A percentile compares a stretch with the other conserved stretches of the same genome.
Conservation (phyloP, 106 monocot genomes). For the Acorus gramineus region DNA sequence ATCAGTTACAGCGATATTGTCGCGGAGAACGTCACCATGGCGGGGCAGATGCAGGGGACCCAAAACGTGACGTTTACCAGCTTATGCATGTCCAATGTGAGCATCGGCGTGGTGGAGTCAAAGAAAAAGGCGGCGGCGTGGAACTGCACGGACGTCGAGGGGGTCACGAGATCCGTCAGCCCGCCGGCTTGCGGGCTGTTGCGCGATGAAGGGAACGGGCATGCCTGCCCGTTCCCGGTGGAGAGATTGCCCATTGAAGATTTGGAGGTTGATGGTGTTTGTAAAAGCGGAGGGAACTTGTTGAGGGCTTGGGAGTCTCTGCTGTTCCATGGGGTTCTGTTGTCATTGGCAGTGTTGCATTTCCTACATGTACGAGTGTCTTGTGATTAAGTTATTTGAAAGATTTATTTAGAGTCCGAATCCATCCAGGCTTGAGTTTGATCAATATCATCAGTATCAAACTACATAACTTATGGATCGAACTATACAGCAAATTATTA, state of each 20-base stretch:
- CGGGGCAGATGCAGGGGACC: conserved; percentile 16
- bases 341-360: no score
- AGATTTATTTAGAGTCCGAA: no score
- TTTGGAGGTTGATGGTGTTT: conserved; percentile 9
- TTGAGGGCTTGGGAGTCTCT: no score
- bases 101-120: conserved; percentile 4
- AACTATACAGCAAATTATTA: no score
- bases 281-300: neutral
- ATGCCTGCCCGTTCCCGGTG: conserved; percentile 16
- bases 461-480: no score
- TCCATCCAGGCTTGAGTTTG: no score
- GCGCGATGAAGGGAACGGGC: neutral
- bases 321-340: no score
- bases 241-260: conserved; percentile 14
- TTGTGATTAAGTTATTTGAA: no score
- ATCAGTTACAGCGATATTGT: conserved; percentile 25
- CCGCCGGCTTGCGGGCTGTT: conserved; percentile 10
- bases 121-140: conserved; percentile 14
- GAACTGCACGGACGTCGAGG: conserved; percentile 24
- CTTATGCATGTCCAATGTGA: conserved; percentile 29
- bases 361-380: no score
- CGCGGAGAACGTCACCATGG: conserved; percentile 29
- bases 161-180: conserved; percentile 12
- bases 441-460: no score
- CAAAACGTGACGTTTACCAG: conserved; percentile 7